phyloP scores from a whole-genome alignment of 305 asterid genomes.

The Ilex paraguariensis region DNA sequence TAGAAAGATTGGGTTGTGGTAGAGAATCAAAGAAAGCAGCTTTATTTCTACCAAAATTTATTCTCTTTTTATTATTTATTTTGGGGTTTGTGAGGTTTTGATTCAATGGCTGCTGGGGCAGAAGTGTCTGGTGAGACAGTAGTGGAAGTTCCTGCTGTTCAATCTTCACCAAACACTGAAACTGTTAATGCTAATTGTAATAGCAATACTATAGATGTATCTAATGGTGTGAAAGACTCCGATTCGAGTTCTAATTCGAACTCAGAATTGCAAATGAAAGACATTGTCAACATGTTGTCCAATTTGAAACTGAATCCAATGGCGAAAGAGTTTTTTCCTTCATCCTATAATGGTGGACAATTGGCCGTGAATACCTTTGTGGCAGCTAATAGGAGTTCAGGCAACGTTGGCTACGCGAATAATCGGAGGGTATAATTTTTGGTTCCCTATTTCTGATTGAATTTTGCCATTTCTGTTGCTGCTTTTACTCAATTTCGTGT shows the following conservation, averaged over 20 bases:
- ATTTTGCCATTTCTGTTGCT: constrained; percentile 1
- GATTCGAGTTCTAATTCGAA: constrained; percentile 40
- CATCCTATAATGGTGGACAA: constrained; percentile 54
- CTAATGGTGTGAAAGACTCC: constrained; percentile 44
- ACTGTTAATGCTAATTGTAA: constrained; percentile 10
- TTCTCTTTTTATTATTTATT: constrained; percentile 1
- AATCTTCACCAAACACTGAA: constrained; percentile 35
- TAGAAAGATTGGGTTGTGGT: constrained; percentile 36
- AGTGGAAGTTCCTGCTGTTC: constrained; percentile 35
- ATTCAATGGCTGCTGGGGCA: constrained; percentile 83
- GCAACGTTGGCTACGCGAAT: constrained; percentile 43
- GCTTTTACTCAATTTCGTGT: background rate
- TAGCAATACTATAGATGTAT: constrained; percentile 21
- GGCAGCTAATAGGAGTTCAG: constrained; percentile 40
- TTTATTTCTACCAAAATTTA: background rate
- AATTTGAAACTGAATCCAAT: constrained; percentile 84
- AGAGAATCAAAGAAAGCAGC: background rate
- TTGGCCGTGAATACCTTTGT: constrained; percentile 42
- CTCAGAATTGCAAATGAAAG: constrained; percentile 64
- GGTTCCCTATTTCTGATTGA: constrained; percentile 7
- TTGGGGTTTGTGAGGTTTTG: constrained; percentile 17
- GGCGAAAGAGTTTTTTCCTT: constrained; percentile 90
- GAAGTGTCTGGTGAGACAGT: constrained; percentile 68
- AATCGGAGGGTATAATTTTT: constrained; percentile 58
- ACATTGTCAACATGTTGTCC: constrained; percentile 63